Evolutionary conservation across 1,284 basidiomycete species (phyloP), one percentile per base, ranked within the genome.

Genomic region (Rugiboletus extremiorientalis): DNA sequence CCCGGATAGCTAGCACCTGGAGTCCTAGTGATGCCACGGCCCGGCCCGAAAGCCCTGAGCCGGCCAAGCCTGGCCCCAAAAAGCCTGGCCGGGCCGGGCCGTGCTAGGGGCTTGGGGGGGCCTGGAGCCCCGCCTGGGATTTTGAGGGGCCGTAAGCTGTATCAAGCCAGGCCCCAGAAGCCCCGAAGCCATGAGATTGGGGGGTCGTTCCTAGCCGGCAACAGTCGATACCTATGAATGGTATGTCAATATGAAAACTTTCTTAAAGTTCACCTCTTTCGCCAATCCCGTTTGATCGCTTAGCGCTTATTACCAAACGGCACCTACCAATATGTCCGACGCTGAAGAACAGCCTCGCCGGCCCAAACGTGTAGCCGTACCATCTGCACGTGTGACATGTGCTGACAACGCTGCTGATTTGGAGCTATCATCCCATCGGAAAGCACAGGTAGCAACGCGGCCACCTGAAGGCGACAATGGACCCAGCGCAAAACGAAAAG

Each of bases 151-250:
- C 28, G 11, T 28, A 43, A 46, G 54, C 52, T 4, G 9, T 41
- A 52, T 25, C 8, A 1, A 30, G 54, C 54, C 30, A 55, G 54
- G 52, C 43, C 52, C 54, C 37, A 55, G 52, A 55, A 54, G 54
- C 37, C 43, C 54, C 16, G 25, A 45, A 55, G 53, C 50, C 3
- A 6, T 27, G 34, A n/a, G n/a, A n/a, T n/a, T n/a, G n/a, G n/a
- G n/a, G n/a, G n/a, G n/a, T n/a, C n/a, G n/a, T n/a, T n/a, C n/a
- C n/a, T n/a, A n/a, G n/a, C 34, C 10, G 10, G 48, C 37, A 50
- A 23, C 5, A 20, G 48, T 37, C 11, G 6, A 34, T 50, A 9
- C 11, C 50, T 34, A 51, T 43, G 34, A 51, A 42, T 16, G 40
- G 31, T 44, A n/a, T 34, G 31, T 16, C 0, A 6, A 34, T 25